phyloP scores from a whole-genome alignment of 2,329 filamentous ascomycete species.

The Coniochaeta pulveracea region DNA sequence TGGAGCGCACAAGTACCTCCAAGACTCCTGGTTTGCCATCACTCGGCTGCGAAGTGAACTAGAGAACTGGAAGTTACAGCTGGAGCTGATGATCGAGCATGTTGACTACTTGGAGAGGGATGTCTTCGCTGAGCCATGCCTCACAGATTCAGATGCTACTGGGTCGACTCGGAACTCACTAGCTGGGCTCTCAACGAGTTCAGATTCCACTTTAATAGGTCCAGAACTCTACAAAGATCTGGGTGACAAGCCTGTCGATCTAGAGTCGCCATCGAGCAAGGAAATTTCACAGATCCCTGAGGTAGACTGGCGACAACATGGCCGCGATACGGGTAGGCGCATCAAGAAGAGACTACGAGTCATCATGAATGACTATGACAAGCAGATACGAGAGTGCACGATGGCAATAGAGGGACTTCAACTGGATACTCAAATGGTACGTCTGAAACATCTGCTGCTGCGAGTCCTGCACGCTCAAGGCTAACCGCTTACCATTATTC shows the following conservation, averaged over 20 bases:
- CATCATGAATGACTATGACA: conserved; percentile 9
- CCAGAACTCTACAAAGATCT: not conserved
- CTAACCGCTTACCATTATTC: not conserved
- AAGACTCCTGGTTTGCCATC: conserved; percentile 11
- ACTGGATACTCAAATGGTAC: conserved; percentile 9
- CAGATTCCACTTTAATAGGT: not conserved
- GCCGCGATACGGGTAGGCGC: conserved; percentile 4
- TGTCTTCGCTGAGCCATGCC: not conserved
- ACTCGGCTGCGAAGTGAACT: conserved; percentile 10
- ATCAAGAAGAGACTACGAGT: conserved; percentile 8
- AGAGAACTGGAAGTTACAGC: conserved; percentile 10
- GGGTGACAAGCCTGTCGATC: conserved; percentile 1
- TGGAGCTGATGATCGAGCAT: conserved; percentile 12
- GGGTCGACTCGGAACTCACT: no score
- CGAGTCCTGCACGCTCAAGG: not conserved
- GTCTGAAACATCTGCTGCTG: not conserved
- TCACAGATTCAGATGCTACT: not conserved
- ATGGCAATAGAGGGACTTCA: conserved; percentile 10
- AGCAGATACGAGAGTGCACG: conserved; percentile 7
- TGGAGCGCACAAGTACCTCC: conserved; percentile 4
- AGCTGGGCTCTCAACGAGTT: no score
- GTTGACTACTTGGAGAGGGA: conserved; percentile 4
- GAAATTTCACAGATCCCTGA: not conserved
- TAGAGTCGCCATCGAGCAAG: not conserved
- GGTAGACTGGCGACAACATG: conserved; percentile 2